A percentile compares a stretch with the other conserved stretches of the same genome.
Evolutionary conservation across 495 filamentous ascomycete species (phyloP).

Genomic region (Aspergillus affinis): DNA sequence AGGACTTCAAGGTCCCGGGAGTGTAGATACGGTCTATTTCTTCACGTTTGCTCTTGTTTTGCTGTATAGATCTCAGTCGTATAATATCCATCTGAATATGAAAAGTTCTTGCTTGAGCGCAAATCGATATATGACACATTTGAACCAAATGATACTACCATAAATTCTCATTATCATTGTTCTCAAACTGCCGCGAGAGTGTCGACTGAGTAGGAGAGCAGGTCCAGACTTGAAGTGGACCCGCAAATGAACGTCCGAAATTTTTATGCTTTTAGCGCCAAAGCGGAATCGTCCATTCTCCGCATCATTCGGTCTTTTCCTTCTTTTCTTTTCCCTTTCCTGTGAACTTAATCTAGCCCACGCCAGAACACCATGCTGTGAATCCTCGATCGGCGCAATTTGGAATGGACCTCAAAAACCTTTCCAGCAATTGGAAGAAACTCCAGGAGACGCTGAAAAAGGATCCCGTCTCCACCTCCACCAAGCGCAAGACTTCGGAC

Average conservation of each 20-base stretch:
- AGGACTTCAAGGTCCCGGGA: conserved; percentile 75
- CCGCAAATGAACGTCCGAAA: not conserved
- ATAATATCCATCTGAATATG: conserved; percentile 6
- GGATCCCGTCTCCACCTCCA: conserved; percentile 32
- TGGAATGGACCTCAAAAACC: conserved; percentile 46
- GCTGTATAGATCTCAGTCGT: conserved; percentile 5
- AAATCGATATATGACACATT: too few relatives aligned
- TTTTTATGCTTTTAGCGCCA: conserved; percentile 10
- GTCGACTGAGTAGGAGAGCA: too few relatives aligned
- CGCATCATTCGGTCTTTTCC: conserved; percentile 17
- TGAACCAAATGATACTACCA: too few relatives aligned
- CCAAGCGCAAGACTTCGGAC: conserved; percentile 42
- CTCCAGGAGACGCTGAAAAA: conserved; percentile 64
- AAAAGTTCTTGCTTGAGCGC: conserved; percentile 1
- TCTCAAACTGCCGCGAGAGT: too few relatives aligned
- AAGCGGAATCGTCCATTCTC: conserved; percentile 12
- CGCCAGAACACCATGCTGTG: conserved; percentile 20
- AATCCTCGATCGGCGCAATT: conserved; percentile 4
- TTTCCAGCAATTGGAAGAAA: conserved; percentile 72
- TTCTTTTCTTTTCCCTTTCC: not conserved
- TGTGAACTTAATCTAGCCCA: not conserved
- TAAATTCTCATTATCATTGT: too few relatives aligned
- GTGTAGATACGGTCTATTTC: conserved; percentile 25
- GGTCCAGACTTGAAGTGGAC: not conserved
- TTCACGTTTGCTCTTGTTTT: conserved; percentile 21